Percentiles rank a stretch among this genome's conserved stretches.
phyloP scores from a whole-genome alignment of 495 filamentous ascomycete genomes.

The Hypoxylon perforatum region DNA sequence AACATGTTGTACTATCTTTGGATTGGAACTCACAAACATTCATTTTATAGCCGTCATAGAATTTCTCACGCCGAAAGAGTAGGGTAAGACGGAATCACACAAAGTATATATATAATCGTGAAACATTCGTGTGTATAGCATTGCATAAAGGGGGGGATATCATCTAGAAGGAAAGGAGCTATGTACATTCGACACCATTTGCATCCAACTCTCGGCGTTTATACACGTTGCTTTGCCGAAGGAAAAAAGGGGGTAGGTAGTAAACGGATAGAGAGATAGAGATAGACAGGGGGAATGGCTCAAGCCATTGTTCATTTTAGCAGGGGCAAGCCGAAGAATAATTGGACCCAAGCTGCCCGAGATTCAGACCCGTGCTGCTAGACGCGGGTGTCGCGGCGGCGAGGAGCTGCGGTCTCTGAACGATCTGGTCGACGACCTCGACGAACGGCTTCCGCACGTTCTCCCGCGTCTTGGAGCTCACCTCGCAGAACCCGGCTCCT shows the following conservation, averaged over 20 bases:
- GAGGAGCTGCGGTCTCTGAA: conserved; percentile 57
- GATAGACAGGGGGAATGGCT: too few species aligned
- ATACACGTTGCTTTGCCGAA: conserved; percentile 19
- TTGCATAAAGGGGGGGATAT: conserved; percentile 41
- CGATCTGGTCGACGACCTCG: conserved; percentile 64
- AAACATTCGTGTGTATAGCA: conserved; percentile 10
- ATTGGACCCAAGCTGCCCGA: conserved; percentile 25
- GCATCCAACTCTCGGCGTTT: conserved; percentile 23
- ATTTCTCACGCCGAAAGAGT: conserved; percentile 71
- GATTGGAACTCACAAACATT: conserved; percentile 18
- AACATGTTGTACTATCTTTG: neutral
- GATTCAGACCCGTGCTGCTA: conserved; percentile 24
- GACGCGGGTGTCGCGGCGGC: conserved; percentile 37
- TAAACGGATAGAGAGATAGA: neutral
- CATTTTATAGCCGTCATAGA: conserved; percentile 65
- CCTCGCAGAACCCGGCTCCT: conserved; percentile 64
- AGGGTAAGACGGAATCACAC: conserved; percentile 13
- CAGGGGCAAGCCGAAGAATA: conserved; percentile 42
- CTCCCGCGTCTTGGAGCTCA: conserved; percentile 65
- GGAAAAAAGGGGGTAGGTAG: conserved; percentile 1
- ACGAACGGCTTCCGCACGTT: conserved; percentile 65
- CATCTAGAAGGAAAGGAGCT: conserved; percentile 35
- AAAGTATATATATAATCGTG: conserved; percentile 5
- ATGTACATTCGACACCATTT: conserved; percentile 31
- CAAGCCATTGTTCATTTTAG: conserved; percentile 5